phyloP scores from a whole-genome alignment of 208 protist genomes.

The Willaertia magna region DNA sequence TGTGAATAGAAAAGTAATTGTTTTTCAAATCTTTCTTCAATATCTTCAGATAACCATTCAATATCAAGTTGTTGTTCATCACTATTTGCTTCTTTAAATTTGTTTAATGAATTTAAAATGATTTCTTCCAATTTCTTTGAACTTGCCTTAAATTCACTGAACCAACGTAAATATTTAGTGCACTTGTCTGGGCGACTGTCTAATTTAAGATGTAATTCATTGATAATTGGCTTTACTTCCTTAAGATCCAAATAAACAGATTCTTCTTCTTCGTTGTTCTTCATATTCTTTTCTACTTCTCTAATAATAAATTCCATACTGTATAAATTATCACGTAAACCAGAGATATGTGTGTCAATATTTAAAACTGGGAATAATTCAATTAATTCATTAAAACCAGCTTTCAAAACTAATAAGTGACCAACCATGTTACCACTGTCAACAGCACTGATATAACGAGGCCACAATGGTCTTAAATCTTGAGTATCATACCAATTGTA shows the following conservation, averaged over 20 bases:
- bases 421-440: slow-evolving; percentile 7
- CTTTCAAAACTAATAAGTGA: background rate
- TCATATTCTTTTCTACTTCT: background rate
- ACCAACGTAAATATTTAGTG: background rate
- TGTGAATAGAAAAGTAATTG: background rate
- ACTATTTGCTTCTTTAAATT: background rate
- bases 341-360: background rate
- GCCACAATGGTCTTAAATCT: background rate
- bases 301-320: background rate
- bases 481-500: slow-evolving; percentile 12
- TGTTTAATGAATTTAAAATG: background rate
- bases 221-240: background rate
- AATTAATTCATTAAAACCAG: background rate
- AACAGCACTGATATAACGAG: background rate
- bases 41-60: background rate
- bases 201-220: background rate
- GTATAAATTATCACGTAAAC: background rate
- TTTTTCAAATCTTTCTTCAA: background rate
- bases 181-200: background rate
- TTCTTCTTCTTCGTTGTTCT: background rate
- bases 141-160: background rate
- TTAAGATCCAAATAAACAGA: background rate
- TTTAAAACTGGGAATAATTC: background rate
- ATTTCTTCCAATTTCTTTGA: background rate
- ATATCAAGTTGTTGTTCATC: background rate